Evolutionary conservation across 306 rosid species (phyloP), one percentile per base, ranked within the genome.

Genomic region (Malus orientalis): DNA sequence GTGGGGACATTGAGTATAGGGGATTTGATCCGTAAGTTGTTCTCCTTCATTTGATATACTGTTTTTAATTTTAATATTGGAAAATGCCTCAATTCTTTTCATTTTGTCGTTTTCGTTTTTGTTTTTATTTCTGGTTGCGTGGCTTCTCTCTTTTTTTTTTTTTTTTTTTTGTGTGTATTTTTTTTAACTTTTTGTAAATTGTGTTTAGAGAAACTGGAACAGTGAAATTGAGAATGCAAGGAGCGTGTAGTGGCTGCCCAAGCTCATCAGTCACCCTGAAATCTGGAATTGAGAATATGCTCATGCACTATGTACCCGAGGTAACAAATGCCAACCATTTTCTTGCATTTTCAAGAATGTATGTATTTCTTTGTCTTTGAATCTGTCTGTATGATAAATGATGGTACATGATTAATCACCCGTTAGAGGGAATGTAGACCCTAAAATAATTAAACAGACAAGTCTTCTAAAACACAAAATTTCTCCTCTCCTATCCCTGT

Each of bases 201-300:
- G 71, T 77, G 65, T 82, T 67, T 77, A 95, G 98, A 78, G 98
- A 95, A 67, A 83, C 96, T 70, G 97, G 97, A 64, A 83, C 88
- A 58, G 98, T 95, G 29, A 95, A 87, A 78, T 87, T 95, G 78
- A 82, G 70, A 82, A 92, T 95, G 98, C 98, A 95, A 90, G 97
- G 98, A 78, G 98, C 98, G 30, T 93, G 98, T 68, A 93, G 98
- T 77, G 98, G 98, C 88, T 95, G 98, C 89, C 98, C 98, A 67
- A 95, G 98, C 86, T 95, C 98, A 59, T 85, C 98, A 2, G 98
- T 95, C 80, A 95, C 97, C 60, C 88, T 95, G 79, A 95, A 95
- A 84, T 92, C 98, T 27, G 98, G 98, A 93, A 92, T 95, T 75
- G 97, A 95, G 82, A 95, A 95, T 80, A 95, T 95, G 98, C 83